Evolutionary conservation across 1,284 basidiomycete genomes (phyloP), one percentile per base, ranked within the genome.

Genomic region (Cystobasidiaceae sp.): DNA sequence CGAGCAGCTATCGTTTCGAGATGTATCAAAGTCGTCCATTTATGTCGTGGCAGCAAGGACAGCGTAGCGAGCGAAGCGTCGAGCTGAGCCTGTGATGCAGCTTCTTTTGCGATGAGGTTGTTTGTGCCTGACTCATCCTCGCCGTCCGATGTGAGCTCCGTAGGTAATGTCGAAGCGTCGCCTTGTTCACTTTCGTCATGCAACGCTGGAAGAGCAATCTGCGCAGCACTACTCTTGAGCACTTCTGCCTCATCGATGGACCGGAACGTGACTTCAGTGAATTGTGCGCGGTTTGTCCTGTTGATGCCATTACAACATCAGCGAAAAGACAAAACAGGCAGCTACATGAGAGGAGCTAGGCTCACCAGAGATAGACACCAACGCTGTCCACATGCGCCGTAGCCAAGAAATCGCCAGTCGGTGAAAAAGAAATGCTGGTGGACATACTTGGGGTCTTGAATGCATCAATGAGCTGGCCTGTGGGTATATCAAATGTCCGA

Each of bases 1-100:
- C 93, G 86, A 82, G 88, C 87, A 19, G 91, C 89, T 73, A 98
- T 97, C 37, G 92, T 86, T 71, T 98, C 96, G 34, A 99, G 82
- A 74, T 97, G 97, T 65, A 99, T 82, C 21, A 99, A 79, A 0
- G 96, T 94, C 78, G 96, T 90, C 96, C 96, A 99, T 71, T 90
- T 82, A 13, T 92, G 86, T 41, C 93, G 86, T 17, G 96, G 94
- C 58, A 98, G 83, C 27, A 93, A 81, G 3, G 93, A 94, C 15
- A 98, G 80, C 0, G 96, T 98, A 52, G 97, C 83, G 7, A 97
- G 82, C 9, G 90, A 88, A 49, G 86, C 88, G 58, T 87, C 85
- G 5, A 96, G 79, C 74, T 93, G 89, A 41, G 87, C 84, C n/a
- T 89, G 89, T 5, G 88, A 89, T 17, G 85, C 37, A 8, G 32